Percentiles rank a stretch among this genome's conserved stretches.
Conservation (phyloP, 2,329 filamentous ascomycete species). For the Penicillium sumatraense region DNA sequence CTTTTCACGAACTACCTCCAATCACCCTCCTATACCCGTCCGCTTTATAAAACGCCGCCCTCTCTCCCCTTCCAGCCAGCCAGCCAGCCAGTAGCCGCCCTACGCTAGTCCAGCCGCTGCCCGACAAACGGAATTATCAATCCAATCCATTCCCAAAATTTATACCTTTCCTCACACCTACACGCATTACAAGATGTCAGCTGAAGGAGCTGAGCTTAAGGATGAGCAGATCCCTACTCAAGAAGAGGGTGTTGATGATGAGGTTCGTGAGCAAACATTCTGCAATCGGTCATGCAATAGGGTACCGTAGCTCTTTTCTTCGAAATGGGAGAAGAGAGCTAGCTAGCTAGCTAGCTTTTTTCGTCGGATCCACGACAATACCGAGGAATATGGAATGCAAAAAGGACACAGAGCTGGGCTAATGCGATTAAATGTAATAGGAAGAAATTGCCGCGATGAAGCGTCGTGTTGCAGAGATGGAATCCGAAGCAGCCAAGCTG, state of each 20-base stretch:
- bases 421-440: constrained; percentile 36
- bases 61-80: too few species aligned
- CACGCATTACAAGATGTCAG: constrained; percentile 33
- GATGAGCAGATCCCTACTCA: constrained; percentile 44
- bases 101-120: neutral
- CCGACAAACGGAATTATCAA: neutral
- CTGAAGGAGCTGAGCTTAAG: constrained; percentile 42
- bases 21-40: neutral
- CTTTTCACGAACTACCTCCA: neutral
- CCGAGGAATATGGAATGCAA: neutral
- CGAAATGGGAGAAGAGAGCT: too few species aligned
- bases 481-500: constrained; percentile 83
- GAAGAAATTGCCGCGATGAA: constrained; percentile 90
- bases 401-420: too few species aligned
- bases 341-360: too few species aligned
- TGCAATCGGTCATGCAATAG: neutral
- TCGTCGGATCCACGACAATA: too few species aligned
- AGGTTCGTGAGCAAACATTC: constrained; percentile 39
- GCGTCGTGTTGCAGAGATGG: constrained; percentile 84
- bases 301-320: too few species aligned
- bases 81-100: too few species aligned
- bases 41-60: neutral
- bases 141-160: neutral
- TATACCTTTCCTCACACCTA: constrained; percentile 1
- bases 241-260: constrained; percentile 50